These are phyloP conservation scores for Carex myosuroides DNA, from an alignment of 176 grass and related monocot genomes.

Conservation along the genomic window DNA sequence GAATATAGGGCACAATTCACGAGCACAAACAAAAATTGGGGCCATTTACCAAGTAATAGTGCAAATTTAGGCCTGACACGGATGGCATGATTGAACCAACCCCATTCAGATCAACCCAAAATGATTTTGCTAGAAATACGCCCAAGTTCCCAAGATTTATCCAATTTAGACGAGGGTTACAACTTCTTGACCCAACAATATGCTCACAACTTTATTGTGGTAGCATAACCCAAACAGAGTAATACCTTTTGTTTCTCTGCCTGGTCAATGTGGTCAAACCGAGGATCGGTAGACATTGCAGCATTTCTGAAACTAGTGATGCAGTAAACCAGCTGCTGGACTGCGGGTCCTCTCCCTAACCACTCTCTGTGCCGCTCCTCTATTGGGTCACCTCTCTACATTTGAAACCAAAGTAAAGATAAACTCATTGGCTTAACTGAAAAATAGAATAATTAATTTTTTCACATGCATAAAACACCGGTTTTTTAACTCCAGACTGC, in stretches of 20 bases:
- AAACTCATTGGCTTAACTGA: background rate
- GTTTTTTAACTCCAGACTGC: background rate
- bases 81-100: background rate
- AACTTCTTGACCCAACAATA: background rate
- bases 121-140: background rate
- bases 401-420: background rate
- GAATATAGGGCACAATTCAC: background rate
- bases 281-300: conserved; percentile 54
- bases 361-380: conserved; percentile 64
- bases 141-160: background rate
- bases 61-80: background rate
- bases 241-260: conserved; percentile 83
- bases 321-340: conserved; percentile 50
- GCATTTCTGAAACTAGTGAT: conserved; percentile 78
- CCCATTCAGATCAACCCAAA: background rate
- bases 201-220: background rate
- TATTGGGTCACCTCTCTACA: conserved; percentile 68
- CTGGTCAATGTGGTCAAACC: conserved; percentile 83
- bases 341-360: conserved; percentile 28
- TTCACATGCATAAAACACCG: background rate
- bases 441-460: background rate
- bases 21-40: background rate
- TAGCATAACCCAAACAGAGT: background rate
- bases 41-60: background rate
- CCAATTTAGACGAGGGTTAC: background rate